Evolutionary conservation across 345 rosid genomes (phyloP), one percentile per base, ranked within the genome.

Genomic region (Acer campestre): DNA sequence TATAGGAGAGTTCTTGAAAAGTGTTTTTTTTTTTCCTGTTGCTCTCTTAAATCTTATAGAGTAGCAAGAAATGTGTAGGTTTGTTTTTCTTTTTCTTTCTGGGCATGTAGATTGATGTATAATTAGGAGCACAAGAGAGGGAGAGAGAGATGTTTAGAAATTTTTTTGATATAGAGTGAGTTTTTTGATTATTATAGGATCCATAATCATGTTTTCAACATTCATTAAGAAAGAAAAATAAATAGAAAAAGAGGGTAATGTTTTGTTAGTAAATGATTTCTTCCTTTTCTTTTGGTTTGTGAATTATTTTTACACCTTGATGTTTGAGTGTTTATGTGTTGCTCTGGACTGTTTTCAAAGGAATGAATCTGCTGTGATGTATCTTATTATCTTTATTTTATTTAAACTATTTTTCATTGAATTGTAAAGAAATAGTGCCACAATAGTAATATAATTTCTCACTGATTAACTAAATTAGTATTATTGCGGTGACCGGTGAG

Each of bases 91-190:
- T n/a, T 46, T 61, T 31, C 4, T 2, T n/a, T 46, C 55, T 56
- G 17, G 7, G 63, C 61, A 44, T 29, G 14, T 40, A 13, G 38
- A 9, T 64, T 42, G 67, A 66, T 22, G 65, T 48, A 18, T 18
- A 5, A 29, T 6, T 44, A 63, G 67, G 49, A 40, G 5, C 40
- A 16, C n/a, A 4, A 16, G 17, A 49, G 53, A 61, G 56, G 63
- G 68, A 56, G n/a, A 62, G 75, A 55, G 42, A 38, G 25, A 25
- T 22, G 71, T 31, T 73, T 73, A 76, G 75, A 65, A 69, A 64
- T 13, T 3, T 78, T 80, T 80, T 85, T 82, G 69, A 3, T 80
- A 27, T 46, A 42, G 40, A 53, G 62, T 38, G 74, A 46, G 85
- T 79, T 40, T 76, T 68, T 68, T 62, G 64, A 70, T 53, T 53